Evolutionary conservation across 345 rosid genomes (phyloP).

Genomic region (Salix caprea): DNA sequence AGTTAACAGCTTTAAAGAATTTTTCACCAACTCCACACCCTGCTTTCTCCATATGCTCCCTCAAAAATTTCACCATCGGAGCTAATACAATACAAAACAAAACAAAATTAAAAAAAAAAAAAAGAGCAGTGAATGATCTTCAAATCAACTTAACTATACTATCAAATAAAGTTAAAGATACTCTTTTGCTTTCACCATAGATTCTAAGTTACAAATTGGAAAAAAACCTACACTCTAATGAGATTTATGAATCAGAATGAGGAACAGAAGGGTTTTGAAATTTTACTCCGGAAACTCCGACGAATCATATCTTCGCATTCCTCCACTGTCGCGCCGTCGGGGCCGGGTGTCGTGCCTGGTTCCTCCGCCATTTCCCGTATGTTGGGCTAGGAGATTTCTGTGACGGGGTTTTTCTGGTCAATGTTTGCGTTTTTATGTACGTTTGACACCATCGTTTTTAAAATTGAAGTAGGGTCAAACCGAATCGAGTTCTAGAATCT

Average conservation of each 20-base stretch:
- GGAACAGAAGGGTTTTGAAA: neutral
- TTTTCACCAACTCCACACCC: conserved; percentile 75
- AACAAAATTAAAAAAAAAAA: neutral
- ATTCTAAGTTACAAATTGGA: neutral
- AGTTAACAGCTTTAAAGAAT: conserved; percentile 65
- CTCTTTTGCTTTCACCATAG: neutral
- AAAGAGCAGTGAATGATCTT: neutral
- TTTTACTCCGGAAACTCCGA: conserved; percentile 50
- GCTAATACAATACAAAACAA: conserved; percentile 30
- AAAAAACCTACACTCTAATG: conserved; percentile 22
- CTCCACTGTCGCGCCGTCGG: conserved; percentile 26
- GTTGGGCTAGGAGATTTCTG: neutral
- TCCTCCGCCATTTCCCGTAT: conserved; percentile 29
- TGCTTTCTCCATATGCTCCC: conserved; percentile 77
- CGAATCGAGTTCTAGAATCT: too few relatives aligned
- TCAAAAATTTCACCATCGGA: conserved; percentile 81
- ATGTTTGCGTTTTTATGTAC: neutral
- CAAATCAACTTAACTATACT: neutral
- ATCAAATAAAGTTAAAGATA: neutral
- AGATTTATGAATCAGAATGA: neutral
- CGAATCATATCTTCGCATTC: conserved; percentile 49
- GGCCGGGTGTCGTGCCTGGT: neutral
- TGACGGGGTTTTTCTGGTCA: neutral
- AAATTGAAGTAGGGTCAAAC: too few relatives aligned
- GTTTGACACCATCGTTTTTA: neutral